Base-by-base conservation (phyloP, 139 green algal genomes). In the Picochlorum sp. region DNA sequence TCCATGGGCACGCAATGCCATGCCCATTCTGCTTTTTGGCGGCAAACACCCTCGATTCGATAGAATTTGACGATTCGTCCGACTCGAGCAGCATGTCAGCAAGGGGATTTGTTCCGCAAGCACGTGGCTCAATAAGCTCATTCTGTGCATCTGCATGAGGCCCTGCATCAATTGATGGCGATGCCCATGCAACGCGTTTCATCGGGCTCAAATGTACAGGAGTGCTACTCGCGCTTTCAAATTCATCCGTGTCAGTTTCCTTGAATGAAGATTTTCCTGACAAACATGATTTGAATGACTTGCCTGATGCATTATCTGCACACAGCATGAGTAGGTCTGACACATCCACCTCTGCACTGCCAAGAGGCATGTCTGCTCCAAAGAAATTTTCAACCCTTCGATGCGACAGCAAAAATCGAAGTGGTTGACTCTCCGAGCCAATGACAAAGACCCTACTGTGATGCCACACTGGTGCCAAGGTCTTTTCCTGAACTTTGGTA, bases 331-430 rank as follows among this genome's bases (percentile, higher is more conserved):
- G 41, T n/a, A 66, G 10, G 3, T 59, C 62, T 45, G 11, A 20
- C 2, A 68, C 8, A 4, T 41, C 31, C 11, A 68, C 10, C 1
- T 75, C 62, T 18, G 62, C 65, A 45, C 13, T 51, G 15, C 69
- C 69, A 44, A 75, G 69, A 6, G 69, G 69, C 51, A 75, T 54
- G 28, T 75, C 69, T 2, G 69, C 69, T n/a, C 69, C 69, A 49
- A 75, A 37, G 3, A 66, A 52, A 21, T 51, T 18, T 34, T 57
- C 57, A n/a, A 73, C 47, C 28, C 69, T 66, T 62, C 68, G 70
- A 52, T 75, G 69, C 4, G 69, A 69, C 4, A 75, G 38, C n/a
- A 75, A 52, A 50, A 75, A 45, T 38, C 63, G 52, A 45, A 75
- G 28, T 20, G 52, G 44, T 51, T 75, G 69, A 45, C 34, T 55